Evolutionary conservation across 139 green algal species (phyloP), one percentile per base, ranked within the genome.

Genomic region (Micractinium sp.): DNA sequence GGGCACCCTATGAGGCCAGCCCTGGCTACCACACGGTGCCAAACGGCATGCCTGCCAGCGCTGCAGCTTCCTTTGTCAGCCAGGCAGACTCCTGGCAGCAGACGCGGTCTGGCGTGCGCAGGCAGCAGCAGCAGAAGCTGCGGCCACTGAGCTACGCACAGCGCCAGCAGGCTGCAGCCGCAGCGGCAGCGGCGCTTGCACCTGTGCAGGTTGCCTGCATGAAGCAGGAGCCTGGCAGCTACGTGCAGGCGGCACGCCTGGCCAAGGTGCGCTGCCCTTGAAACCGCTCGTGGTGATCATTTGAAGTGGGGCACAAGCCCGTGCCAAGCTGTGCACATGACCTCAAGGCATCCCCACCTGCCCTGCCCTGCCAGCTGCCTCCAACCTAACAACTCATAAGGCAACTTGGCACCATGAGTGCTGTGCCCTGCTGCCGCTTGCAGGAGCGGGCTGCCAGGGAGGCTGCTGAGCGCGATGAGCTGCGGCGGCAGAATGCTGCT

Each of bases 361-460:
- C 47, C 47, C 47, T 56, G 47, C 47, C 47, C 5, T 56, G 47
- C 47, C 47, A 56, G 47, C 47, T 56, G 47, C 47, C 47, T 56
- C 9, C 9, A 9, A 56, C 47, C 5, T 9, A 56, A 56, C 47
- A 56, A 56, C 7, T 16, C 47, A 16, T 9, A 9, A 9, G 47
- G 47, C 47, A 56, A 56, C 7, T 56, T 56, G 47, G 9, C n/a
- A 56, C 5, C 25, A 75, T 33, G 2, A 20, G 25, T 76, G n/a
- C n/a, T n/a, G n/a, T 76, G 63, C 63, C 22, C 29, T 76, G 69
- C 13, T 76, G 13, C 27, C 16, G 19, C 20, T 14, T 39, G 33
- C 63, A 87, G 82, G 82, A 87, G 35, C 82, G 82, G 3, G 82
- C 82, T n/a, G 82, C 82, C 0, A 29, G 61, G 15, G 61, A 87